Base-by-base conservation (phyloP, 1,284 basidiomycete species). In the Puccinia hordei region DNA sequence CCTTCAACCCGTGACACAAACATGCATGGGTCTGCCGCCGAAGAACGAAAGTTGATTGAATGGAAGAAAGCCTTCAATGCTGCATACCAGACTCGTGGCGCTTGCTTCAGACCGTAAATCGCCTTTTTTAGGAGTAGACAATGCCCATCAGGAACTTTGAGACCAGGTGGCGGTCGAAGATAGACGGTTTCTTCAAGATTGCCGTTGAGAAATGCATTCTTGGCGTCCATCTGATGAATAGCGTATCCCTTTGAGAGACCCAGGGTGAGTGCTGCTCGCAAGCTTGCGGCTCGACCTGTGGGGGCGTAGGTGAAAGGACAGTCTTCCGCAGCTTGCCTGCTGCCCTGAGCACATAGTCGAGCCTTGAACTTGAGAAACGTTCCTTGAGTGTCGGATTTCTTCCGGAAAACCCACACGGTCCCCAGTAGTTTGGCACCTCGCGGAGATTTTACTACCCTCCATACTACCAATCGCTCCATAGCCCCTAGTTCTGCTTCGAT, bases 1-100 rank as follows among this genome's bases (percentile, higher is more conserved):
- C n/a, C n/a, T n/a, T n/a, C n/a, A n/a, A n/a, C n/a, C 13, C 41
- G 30, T 13, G 57, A 74, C 4, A 74, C 41, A 61, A 74, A 74
- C 1, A 74, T 17, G 27, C 57, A 59, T 1, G 57, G 73, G 17
- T 61, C 73, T 0, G 55, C 13, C 22, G 57, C 35, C 12, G 57
- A 63, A 15, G 73, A 38, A 5, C 24, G 1, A n/a, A 57, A 41
- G 1, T n/a, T 22, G 24, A 74, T 74, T 15, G 72, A 59, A 10
- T 12, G 27, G 38, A 74, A 74, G 27, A 74, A 74, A 1, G 35
- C 38, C 30, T 61, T 61, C 17, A 74, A 17, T 2, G 41, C 30
- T 4, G n/a, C 15, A 17, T 74, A 74, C 73, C 73, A 74, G 2
- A 59, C 53, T 46, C 38, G 27, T 6, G 73, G 73, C 5, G 73